Conservation (phyloP, 495 filamentous ascomycete species). For the Aspergillus bertholletiae region DNA sequence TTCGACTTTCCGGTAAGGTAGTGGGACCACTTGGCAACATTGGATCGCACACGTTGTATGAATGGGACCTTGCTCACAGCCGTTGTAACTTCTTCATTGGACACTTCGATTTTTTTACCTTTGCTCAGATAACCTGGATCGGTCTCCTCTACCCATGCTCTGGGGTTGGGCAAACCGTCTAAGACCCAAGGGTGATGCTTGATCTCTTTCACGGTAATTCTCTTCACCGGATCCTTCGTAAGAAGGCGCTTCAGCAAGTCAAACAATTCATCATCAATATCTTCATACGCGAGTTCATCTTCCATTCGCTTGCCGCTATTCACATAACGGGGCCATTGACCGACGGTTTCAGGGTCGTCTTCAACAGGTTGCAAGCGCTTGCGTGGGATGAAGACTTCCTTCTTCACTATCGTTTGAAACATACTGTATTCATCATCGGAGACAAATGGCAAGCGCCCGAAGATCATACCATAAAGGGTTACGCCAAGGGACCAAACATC, state of each 20-base stretch:
- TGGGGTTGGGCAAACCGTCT: constrained; percentile 69
- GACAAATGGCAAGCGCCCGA: constrained; percentile 87
- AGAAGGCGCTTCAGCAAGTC: constrained; percentile 81
- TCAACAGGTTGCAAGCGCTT: constrained; percentile 73
- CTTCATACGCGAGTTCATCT: constrained; percentile 77
- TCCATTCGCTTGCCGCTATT: constrained; percentile 54
- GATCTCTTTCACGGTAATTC: constrained; percentile 87
- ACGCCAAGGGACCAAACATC: constrained; percentile 97
- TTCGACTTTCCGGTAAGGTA: constrained; percentile 59
- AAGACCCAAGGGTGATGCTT: constrained; percentile 96
- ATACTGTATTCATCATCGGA: constrained; percentile 87
- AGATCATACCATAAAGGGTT: constrained; percentile 93
- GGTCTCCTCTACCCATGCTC: constrained; percentile 86
- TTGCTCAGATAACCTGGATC: constrained; percentile 79
- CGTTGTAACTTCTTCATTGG: constrained; percentile 79
- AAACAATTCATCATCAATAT: constrained; percentile 74
- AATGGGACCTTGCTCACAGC: constrained; percentile 89
- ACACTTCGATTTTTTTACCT: constrained; percentile 89
- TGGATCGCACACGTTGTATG: constrained; percentile 62
- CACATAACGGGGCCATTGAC: constrained; percentile 24
- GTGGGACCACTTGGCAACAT: constrained; percentile 53
- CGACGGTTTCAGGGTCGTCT: constrained; percentile 49
- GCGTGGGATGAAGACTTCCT: constrained; percentile 82
- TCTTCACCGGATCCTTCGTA: constrained; percentile 80
- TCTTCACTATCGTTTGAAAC: constrained; percentile 84